These are phyloP conservation scores for Alternaria brassicicola DNA, from an alignment of 2,329 filamentous ascomycete genomes.

Conservation along the genomic window DNA sequence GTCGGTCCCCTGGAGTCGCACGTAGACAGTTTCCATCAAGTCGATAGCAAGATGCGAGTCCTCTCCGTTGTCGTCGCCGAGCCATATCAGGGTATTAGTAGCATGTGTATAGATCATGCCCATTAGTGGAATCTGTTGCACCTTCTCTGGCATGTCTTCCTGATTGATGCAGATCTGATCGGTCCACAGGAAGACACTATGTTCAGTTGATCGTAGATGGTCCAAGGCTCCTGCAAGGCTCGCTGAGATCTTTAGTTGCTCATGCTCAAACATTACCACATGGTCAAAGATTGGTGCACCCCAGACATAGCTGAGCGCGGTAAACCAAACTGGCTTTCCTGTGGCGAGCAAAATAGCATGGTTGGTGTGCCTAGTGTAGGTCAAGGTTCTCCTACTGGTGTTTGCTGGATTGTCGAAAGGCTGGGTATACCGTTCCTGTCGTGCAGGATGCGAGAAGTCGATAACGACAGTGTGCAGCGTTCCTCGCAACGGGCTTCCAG, in stretches of 20 bases:
- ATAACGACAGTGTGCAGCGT: slow-evolving; percentile 25
- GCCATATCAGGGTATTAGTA: slow-evolving; percentile 37
- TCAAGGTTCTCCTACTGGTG: not conserved
- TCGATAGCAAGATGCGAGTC: slow-evolving; percentile 23
- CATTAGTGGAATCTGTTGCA: slow-evolving; percentile 36
- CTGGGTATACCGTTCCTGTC: not conserved
- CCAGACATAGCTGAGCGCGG: slow-evolving; percentile 33
- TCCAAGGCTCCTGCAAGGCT: slow-evolving; percentile 26
- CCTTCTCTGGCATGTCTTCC: slow-evolving; percentile 28
- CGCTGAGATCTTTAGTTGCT: slow-evolving; percentile 20
- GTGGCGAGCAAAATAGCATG: slow-evolving; percentile 25
- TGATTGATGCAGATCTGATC: slow-evolving; percentile 29
- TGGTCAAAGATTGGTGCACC: slow-evolving; percentile 25
- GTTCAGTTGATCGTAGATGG: slow-evolving; percentile 18
- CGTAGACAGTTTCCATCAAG: slow-evolving; percentile 18
- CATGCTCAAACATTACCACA: slow-evolving; percentile 12
- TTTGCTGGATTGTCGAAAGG: not conserved
- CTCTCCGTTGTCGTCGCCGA: slow-evolving; percentile 29
- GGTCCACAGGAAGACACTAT: slow-evolving; percentile 33
- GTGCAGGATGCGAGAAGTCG: slow-evolving; percentile 27
- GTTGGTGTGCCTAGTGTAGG: slow-evolving; percentile 19
- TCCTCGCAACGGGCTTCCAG: slow-evolving; percentile 13
- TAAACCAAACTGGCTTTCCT: slow-evolving; percentile 28
- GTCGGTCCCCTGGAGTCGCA: slow-evolving; percentile 22
- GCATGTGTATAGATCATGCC: slow-evolving; percentile 31